Evolutionary conservation across 306 rosid species (phyloP), one percentile per base, ranked within the genome.

Genomic region (Styphnolobium japonicum): DNA sequence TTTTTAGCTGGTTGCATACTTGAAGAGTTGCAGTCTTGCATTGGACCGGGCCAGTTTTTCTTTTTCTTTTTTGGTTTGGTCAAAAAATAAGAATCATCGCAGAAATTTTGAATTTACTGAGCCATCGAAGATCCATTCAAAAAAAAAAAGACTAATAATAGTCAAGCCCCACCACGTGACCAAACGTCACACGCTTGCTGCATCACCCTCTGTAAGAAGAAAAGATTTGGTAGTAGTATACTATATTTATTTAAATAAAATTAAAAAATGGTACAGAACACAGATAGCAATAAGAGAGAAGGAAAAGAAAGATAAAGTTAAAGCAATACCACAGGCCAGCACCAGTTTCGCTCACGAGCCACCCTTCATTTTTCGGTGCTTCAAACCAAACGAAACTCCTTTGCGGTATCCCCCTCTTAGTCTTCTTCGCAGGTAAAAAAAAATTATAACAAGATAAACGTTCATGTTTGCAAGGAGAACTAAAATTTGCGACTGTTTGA

Each of bases 141-240:
- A 16, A 46, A 73, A 36, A 27, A 51, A 5, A 4, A 9, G 7
- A 76, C 67, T 43, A 79, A 74, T 85, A 86, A 85, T 80, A 82
- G 90, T 76, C 88, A 86, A 57, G 89, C 83, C 84, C 79, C 85
- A 64, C 77, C 83, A 78, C 65, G 73, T 77, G 81, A 77, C 85
- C 89, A 53, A 63, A 83, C 87, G 81, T 88, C 88, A 76, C 79
- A 64, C 85, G 80, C 84, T 45, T 77, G 69, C 57, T 33, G 76
- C 33, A 71, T 34, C 70, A 45, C 64, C 61, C 11, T 27, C 36
- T 10, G 25, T 7, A 18, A 16, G 64, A 60, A 66, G 55, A 4
- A 3, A 63, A 46, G 29, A 76, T 80, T 70, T 25, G 57, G 36
- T 27, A 71, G 64, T 3, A 31, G 37, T 40, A 56, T 56, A 27